Evolutionary conservation across 208 protist species (phyloP).

Genomic region (Trypanosoma conorhini): DNA sequence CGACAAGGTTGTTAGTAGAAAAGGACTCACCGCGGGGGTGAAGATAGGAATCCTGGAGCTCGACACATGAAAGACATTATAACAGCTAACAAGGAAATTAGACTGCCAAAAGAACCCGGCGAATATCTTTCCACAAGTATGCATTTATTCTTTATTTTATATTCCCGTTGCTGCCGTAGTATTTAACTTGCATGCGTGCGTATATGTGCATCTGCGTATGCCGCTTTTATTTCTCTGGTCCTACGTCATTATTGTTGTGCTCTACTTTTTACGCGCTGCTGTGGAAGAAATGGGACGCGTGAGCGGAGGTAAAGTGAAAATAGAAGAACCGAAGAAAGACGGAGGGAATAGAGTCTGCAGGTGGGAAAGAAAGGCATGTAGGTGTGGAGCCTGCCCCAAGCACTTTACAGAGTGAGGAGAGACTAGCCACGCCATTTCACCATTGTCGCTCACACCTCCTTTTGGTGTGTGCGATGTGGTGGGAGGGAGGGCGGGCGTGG

Average conservation of each 20-base stretch:
- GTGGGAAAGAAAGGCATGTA: not conserved
- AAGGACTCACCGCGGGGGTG: constrained; percentile 39
- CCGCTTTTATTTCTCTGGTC: not conserved
- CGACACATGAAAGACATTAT: constrained; percentile 31
- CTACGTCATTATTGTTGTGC: not conserved
- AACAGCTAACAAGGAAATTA: not conserved
- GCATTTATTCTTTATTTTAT: not conserved
- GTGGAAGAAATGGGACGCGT: not conserved
- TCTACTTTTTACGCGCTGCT: not conserved
- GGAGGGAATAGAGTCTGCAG: no score
- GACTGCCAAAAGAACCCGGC: not conserved
- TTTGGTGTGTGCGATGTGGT: not conserved
- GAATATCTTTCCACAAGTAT: not conserved
- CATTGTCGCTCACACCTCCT: not conserved
- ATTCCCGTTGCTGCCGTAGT: not conserved
- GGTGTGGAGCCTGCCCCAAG: not conserved
- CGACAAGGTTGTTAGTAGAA: constrained; percentile 32
- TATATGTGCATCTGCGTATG: no score
- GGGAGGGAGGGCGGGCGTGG: not conserved
- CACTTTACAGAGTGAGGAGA: not conserved
- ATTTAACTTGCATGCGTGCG: not conserved
- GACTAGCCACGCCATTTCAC: not conserved
- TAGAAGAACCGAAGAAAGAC: not conserved
- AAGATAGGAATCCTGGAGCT: constrained; percentile 48
- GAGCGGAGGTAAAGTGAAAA: not conserved